A percentile compares a stretch with the other conserved stretches of the same genome.
Evolutionary conservation across 805 yeast genomes (phyloP).

Genomic region (Kuraishia hungarica): DNA sequence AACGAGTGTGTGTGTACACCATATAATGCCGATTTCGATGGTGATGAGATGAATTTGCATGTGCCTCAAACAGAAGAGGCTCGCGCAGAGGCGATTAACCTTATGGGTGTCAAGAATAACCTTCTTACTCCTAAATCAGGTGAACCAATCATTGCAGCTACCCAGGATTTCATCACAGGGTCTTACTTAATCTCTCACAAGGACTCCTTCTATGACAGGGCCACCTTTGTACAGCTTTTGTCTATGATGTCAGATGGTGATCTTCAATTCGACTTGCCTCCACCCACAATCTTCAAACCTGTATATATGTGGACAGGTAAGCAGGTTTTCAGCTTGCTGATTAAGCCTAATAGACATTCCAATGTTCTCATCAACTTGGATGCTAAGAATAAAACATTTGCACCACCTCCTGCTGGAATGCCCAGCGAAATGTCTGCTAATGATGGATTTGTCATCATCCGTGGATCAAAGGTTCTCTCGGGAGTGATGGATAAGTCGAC

Average conservation of each 20-base stretch:
- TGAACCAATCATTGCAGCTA: conserved; percentile 98
- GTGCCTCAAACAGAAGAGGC: conserved; percentile 99
- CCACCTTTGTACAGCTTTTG: conserved; percentile 70
- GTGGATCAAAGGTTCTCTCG: conserved; percentile 81
- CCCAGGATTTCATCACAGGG: conserved; percentile 98
- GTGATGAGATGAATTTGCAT: conserved; percentile 98
- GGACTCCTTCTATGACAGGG: conserved; percentile 88
- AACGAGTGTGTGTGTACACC: conserved; percentile 99
- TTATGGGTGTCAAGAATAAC: conserved; percentile 97
- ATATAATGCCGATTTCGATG: conserved; percentile 98
- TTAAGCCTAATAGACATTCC: conserved; percentile 68
- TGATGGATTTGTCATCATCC: conserved; percentile 86
- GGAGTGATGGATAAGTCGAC: conserved; percentile 97
- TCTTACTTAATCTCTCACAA: conserved; percentile 88
- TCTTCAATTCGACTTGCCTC: conserved; percentile 85
- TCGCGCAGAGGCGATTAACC: conserved; percentile 93
- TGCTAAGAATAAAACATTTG: conserved; percentile 87
- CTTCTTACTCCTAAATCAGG: conserved; percentile 95
- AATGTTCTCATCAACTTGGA: conserved; percentile 85
- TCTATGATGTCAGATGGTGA: conserved; percentile 96
- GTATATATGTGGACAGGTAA: conserved; percentile 93
- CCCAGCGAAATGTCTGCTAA: conserved; percentile 96
- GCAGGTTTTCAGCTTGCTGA: conserved; percentile 83
- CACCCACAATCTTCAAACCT: conserved; percentile 91
- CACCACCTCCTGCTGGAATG: conserved; percentile 61